Evolutionary conservation across 495 filamentous ascomycete genomes (phyloP), one percentile per base, ranked within the genome.

Genomic region (Penicillium salamii): DNA sequence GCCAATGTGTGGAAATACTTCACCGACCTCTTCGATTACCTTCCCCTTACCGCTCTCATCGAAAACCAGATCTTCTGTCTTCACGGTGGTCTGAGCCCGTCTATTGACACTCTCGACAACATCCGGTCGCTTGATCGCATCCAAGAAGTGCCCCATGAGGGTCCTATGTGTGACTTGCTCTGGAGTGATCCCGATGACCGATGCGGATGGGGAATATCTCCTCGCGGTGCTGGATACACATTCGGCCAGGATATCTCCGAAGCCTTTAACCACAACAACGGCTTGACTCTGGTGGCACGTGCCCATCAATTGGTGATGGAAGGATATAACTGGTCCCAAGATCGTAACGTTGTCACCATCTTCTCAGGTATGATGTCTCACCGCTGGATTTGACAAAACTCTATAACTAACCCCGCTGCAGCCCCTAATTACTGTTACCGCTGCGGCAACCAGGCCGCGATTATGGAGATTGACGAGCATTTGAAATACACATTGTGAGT

Each of bases 21-120:
- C 71, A 97, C 93, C 59, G 93, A 98, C 67, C 84, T 98, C 28
- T 97, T 98, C 77, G 93, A 98, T 75, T 98, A 91, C 74, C 90
- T 98, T 33, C 93, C 93, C 55, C 85, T 98, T 65, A 98, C 93
- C 54, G 93, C 93, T 51, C 82, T 98, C 54, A 98, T 98, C 75
- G 92, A 98, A 74, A 97, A 96, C 74, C 93, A 98, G 78, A 98
- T 98, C 70, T 98, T 98, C 83, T 98, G 93, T 75, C 84, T 98
- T 43, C 93, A 98, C 74, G 93, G 93, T 59, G 93, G 93, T 52
- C 79, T 98, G 46, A 95, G 89, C 44, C 93, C 93, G 26, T 93
- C 88, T 65, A 97, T 98, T 61, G 93, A 98, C 69, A 97, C 93
- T 20, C 84, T 98, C 28, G 93, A 98, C 75, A 97, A 98, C 70